Percentiles rank a stretch among this genome's conserved stretches.
Conservation (phyloP, 345 rosid species). For the Dipteronia sinensis region DNA sequence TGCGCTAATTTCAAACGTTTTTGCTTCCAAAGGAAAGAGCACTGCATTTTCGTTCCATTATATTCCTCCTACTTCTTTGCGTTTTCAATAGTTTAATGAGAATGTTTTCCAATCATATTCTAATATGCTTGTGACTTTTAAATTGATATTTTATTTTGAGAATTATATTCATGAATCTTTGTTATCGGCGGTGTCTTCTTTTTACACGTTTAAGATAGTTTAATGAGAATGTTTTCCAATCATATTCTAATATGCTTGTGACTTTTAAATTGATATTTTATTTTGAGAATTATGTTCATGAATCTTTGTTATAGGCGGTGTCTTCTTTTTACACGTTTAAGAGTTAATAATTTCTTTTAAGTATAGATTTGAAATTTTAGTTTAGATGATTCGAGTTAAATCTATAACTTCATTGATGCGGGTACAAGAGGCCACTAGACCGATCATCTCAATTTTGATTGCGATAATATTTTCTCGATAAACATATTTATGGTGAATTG, state of each 20-base stretch:
- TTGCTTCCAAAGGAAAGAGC: not conserved
- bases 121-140: not conserved
- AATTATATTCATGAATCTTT: not conserved
- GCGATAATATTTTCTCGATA: no score
- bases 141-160: not conserved
- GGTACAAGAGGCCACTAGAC: no score
- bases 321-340: no score
- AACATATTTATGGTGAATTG: no score
- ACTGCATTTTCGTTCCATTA: not conserved
- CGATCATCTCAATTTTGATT: no score
- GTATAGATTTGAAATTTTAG: no score
- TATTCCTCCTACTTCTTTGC: not conserved
- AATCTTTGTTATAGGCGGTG: not conserved
- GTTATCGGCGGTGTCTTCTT: no score
- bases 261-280: not conserved
- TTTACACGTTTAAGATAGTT: no score
- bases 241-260: not conserved
- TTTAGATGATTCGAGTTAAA: no score
- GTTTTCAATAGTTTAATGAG: constrained; percentile 6
- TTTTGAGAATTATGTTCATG: not conserved
- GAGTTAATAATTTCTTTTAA: no score
- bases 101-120: not conserved
- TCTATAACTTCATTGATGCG: no score
- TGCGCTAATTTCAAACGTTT: not conserved
- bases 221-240: no score